Evolutionary conservation across 345 rosid genomes (phyloP), one percentile per base, ranked within the genome.

Genomic region (Noccaea caerulescens): DNA sequence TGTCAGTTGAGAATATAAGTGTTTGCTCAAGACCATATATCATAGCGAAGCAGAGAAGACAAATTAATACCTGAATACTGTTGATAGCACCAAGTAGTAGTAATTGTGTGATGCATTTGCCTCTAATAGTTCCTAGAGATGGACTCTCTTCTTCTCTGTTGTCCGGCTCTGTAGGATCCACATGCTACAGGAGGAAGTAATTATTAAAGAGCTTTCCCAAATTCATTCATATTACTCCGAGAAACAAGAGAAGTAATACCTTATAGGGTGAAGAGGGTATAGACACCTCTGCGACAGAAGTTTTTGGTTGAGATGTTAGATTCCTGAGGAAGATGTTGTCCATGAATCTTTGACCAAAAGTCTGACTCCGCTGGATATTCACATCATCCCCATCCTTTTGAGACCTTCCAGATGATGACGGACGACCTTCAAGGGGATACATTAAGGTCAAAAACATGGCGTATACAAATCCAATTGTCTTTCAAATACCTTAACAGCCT

Each of bases 21-120:
- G 23, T 30, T 30, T 64, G 51, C 50, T 37, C 14, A 13, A 47
- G 41, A 52, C 36, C 27, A 57, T 67, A 44, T 44, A 68, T 33
- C 27, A 6, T 20, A 53, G 42, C 4, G 0, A 55, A 56, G 65
- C 18, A 45, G 11, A 62, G 45, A 69, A 63, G 38, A 58, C 20
- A 64, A 58, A 10, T 7, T 41, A 50, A 13, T 79, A 92, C 98
- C 98, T 92, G 96, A 66, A 92, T 92, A 66, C 87, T 84, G 76
- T 89, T 85, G 63, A 92, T 85, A 62, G 96, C 90, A 72, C 92
- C 86, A 47, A 92, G 92, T 73, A 92, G 89, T 72, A 92, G 78
- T 62, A 89, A 72, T 47, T 92, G 96, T 58, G 98, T 92, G 66
- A 92, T 84, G 81, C 98, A 92, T 80, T 92, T 92, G 77, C 96